Percentiles rank a stretch among this genome's conserved stretches.
Conservation (phyloP, 2,329 filamentous ascomycete species). For the Sporothrix euskadiensis region DNA sequence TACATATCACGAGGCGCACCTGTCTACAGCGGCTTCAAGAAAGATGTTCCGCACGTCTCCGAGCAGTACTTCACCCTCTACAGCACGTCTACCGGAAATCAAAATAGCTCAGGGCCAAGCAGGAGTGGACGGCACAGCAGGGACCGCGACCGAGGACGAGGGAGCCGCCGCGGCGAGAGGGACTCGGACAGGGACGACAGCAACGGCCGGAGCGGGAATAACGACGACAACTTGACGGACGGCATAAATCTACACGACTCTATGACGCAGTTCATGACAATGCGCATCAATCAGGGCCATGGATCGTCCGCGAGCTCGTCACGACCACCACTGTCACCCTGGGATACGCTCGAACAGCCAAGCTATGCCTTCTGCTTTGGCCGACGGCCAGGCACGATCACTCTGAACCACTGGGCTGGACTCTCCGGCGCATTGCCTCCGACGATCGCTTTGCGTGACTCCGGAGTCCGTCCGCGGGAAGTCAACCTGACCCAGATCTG, state of each 20-base stretch:
- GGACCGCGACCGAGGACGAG: constrained; percentile 5
- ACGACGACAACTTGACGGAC: constrained; percentile 46
- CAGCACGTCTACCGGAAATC: constrained; percentile 50
- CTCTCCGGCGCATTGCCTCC: constrained; percentile 59
- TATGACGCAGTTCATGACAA: constrained; percentile 61
- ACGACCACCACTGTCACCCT: constrained; percentile 53
- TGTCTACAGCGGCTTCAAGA: constrained; percentile 56
- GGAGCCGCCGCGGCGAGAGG: constrained; percentile 29
- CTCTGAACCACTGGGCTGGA: constrained; percentile 68
- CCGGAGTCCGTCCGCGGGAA: constrained; percentile 60
- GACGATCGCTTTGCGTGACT: constrained; percentile 58
- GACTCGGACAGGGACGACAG: constrained; percentile 37
- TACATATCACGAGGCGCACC: constrained; percentile 61
- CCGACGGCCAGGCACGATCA: constrained; percentile 66
- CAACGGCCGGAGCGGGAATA: constrained; percentile 38
- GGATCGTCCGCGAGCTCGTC: constrained; percentile 36
- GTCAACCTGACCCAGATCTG: constrained; percentile 60
- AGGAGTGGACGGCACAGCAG: constrained; percentile 24
- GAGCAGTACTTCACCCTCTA: constrained; percentile 60
- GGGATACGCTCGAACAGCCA: constrained; percentile 73
- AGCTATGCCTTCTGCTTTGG: constrained; percentile 70
- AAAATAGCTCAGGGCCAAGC: neutral
- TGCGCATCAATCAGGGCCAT: constrained; percentile 45
- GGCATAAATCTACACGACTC: constrained; percentile 53
- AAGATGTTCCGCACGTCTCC: constrained; percentile 55